These are phyloP conservation scores for Noccaea caerulescens DNA, from an alignment of 345 rosid species.

Conservation along the genomic window DNA sequence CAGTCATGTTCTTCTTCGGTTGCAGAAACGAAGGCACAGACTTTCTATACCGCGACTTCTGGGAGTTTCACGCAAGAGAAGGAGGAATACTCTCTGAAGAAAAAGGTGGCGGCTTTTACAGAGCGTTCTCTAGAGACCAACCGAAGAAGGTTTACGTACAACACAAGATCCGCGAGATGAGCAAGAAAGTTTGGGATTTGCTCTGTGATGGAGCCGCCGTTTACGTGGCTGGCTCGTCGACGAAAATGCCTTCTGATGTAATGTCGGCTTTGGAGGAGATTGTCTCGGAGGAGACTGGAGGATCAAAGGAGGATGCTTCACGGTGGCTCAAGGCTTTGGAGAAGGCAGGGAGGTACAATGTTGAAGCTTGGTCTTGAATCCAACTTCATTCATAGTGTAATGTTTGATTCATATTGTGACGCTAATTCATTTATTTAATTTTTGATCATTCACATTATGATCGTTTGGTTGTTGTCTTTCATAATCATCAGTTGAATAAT, in stretches of 20 bases:
- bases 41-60: slow-evolving; percentile 75
- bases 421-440: background rate
- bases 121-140: slow-evolving; percentile 93
- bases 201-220: slow-evolving; percentile 65
- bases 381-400: background rate
- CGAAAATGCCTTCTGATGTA: slow-evolving; percentile 90
- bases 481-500: too few relatives aligned
- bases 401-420: background rate
- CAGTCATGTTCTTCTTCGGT: slow-evolving; percentile 82
- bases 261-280: slow-evolving; percentile 76
- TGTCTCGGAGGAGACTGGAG: slow-evolving; percentile 54
- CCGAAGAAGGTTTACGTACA: slow-evolving; percentile 90
- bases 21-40: slow-evolving; percentile 80
- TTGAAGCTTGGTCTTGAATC: slow-evolving; percentile 91
- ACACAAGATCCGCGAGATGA: slow-evolving; percentile 71
- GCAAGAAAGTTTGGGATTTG: slow-evolving; percentile 66
- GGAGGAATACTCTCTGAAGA: slow-evolving; percentile 73
- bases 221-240: slow-evolving; percentile 88
- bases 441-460: background rate
- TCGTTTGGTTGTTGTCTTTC: too few relatives aligned
- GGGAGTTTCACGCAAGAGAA: slow-evolving; percentile 61
- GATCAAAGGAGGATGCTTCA: slow-evolving; percentile 60
- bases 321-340: slow-evolving; percentile 70
- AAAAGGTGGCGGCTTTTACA: slow-evolving; percentile 80
- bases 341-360: slow-evolving; percentile 79